These are phyloP conservation scores for Fusarium sp. DNA, from an alignment of 2,329 filamentous ascomycete species.

Conservation along the genomic window DNA sequence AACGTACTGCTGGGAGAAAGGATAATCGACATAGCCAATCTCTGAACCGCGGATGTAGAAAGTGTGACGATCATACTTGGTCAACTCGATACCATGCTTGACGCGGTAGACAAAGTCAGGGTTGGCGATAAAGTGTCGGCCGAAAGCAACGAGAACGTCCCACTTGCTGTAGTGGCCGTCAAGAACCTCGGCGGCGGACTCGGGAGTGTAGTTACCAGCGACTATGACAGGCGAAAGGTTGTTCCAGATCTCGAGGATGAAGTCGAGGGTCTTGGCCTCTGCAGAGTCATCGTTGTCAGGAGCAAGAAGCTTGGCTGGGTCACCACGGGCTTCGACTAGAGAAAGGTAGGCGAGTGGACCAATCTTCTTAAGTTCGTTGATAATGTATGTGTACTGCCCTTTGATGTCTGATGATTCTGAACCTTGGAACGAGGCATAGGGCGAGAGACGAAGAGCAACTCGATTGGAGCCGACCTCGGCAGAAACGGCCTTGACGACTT, in stretches of 20 bases:
- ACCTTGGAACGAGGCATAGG: conserved; percentile 45
- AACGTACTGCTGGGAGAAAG: conserved; percentile 27
- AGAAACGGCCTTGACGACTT: conserved; percentile 55
- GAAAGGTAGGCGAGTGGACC: conserved; percentile 48
- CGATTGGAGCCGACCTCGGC: conserved; percentile 49
- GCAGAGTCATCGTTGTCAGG: conserved; percentile 48
- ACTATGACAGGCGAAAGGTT: conserved; percentile 47
- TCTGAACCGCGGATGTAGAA: conserved; percentile 41
- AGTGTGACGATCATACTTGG: conserved; percentile 41
- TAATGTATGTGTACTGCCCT: conserved; percentile 41
- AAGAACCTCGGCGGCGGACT: conserved; percentile 28
- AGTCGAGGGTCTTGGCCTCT: conserved; percentile 45
- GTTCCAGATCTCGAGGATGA: conserved; percentile 47
- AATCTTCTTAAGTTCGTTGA: conserved; percentile 44
- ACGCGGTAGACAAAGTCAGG: conserved; percentile 46
- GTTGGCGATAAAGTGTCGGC: conserved; percentile 45
- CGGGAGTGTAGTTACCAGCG: conserved; percentile 42
- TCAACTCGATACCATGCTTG: conserved; percentile 39
- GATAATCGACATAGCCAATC: conserved; percentile 39
- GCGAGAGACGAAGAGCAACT: conserved; percentile 56
- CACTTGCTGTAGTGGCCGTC: conserved; percentile 45
- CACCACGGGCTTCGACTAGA: conserved; percentile 45
- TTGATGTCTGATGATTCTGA: conserved; percentile 35
- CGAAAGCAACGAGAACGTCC: conserved; percentile 48
- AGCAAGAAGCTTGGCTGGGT: conserved; percentile 23